Evolutionary conservation across 345 rosid genomes (phyloP), one percentile per base, ranked within the genome.

Genomic region (Leavenworthia alabamica): DNA sequence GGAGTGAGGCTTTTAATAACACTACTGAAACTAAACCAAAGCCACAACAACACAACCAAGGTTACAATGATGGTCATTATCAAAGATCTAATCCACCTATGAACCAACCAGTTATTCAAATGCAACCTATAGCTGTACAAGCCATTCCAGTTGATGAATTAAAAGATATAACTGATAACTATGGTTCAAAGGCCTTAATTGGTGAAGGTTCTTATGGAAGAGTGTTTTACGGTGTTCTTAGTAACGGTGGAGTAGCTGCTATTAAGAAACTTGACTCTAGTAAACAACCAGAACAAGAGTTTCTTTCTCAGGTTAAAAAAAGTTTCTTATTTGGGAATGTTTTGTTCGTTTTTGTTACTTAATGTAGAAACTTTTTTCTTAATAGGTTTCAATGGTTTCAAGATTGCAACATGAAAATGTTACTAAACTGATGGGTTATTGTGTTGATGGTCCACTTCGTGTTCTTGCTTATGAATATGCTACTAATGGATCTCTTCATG

Each of bases 171-270:
- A 83, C 92, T 1, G 86, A 86, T 59, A 81, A 80, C 77, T 86
- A 81, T 65, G 79, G 89, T 47, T 52, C 81, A 39, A 75, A 66
- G 71, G 62, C 89, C 51, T 81, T 90, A 70, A 81, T 90, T 24
- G 95, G 95, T 22, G 97, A 90, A 74, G 95, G 97, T 20, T 90
- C 97, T 0, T 85, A 83, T 76, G 97, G 97, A 70, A 83, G 95
- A 64, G 97, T 87, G 22, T 90, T 80, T 75, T 73, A 78, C 40
- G 97, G 95, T 67, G 68, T 73, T 62, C 82, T 85, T 35, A 85
- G 46, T 71, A 85, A 67, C 64, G 93, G 78, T 39, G 78, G 44
- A 5, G 67, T 64, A 58, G 81, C 90, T 35, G 95, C 97, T 14
- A 83, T 90, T 13, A 90, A 90, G 78, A 90, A 83, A 53, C 76